Percentiles rank a stretch among this genome's conserved stretches.
phyloP scores from a whole-genome alignment of 805 yeast species.

The Sugiyamaella mastotermitis region DNA sequence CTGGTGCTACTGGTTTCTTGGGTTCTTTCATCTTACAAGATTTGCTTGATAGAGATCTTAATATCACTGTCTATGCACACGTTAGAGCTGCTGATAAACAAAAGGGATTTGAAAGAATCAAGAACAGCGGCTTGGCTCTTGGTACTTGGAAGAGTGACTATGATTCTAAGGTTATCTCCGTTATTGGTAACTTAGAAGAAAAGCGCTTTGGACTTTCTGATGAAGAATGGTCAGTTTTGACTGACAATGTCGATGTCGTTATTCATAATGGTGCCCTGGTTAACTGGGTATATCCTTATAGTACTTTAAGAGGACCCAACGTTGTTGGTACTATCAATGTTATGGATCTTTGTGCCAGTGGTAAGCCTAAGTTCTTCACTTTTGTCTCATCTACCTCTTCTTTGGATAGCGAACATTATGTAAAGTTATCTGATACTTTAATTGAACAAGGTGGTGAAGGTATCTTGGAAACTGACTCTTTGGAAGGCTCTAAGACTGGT shows the following conservation, averaged over 20 bases:
- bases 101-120: slow-evolving; percentile 71
- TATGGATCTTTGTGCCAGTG: slow-evolving; percentile 66
- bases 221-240: slow-evolving; percentile 51
- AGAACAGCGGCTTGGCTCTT: slow-evolving; percentile 69
- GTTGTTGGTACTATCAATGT: slow-evolving; percentile 84
- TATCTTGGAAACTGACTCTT: slow-evolving; percentile 74
- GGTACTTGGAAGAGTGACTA: slow-evolving; percentile 72
- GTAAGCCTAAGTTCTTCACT: slow-evolving; percentile 78
- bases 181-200: slow-evolving; percentile 75
- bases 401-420: slow-evolving; percentile 76
- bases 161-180: slow-evolving; percentile 54
- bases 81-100: slow-evolving; percentile 73
- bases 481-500: slow-evolving; percentile 75
- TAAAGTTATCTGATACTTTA: slow-evolving; percentile 67
- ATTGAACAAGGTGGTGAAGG: slow-evolving; percentile 63
- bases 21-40: slow-evolving; percentile 87
- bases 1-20: slow-evolving; percentile 95
- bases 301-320: slow-evolving; percentile 85
- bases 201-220: slow-evolving; percentile 64
- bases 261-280: slow-evolving; percentile 97
- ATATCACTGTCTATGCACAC: slow-evolving; percentile 72
- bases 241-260: slow-evolving; percentile 64
- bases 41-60: slow-evolving; percentile 50
- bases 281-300: slow-evolving; percentile 97
- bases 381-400: slow-evolving; percentile 97